Base-by-base conservation (phyloP, 2,329 filamentous ascomycete species). In the Epicoccum nigrum region DNA sequence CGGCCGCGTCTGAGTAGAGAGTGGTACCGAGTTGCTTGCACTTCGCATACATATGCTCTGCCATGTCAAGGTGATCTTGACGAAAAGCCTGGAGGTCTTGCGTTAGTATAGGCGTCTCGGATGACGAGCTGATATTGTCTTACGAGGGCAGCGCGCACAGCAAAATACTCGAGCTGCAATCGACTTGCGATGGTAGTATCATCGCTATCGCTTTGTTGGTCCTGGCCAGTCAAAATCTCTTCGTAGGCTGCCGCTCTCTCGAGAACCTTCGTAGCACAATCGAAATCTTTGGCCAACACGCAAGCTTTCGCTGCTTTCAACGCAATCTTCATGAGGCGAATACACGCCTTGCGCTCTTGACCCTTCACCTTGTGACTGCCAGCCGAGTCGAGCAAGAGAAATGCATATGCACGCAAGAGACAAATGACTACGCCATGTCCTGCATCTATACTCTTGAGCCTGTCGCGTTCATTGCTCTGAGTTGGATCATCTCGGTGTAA, bases 1-100 rank as follows among this genome's bases (percentile, higher is more conserved):
- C 87, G 2, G 81, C 77, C 1, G 79, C 79, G 2, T 71, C 55
- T 0, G 80, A 70, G 34, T 86, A 79, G 2, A 83, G 67, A 1
- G 67, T 45, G 30, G 61, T 70, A 8, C 74, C 69, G 9, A 66
- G 33, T 12, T 67, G n/a, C 54, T 74, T 61, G 38, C 84, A 73
- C 61, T 89, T 89, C 28, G 72, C 73, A 70, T 87, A 92, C 79
- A 94, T 85, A 69, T 90, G 85, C 46, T 96, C 90, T 21, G 90
- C 89, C 39, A 92, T 82, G 50, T 93, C 88, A 12, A 88, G 77
- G 32, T 87, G 83, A 32, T 83, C 79, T 65, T 92, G 86, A 61
- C 86, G 85, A 86, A 87, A 96, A 23, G 86, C 83, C 90, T 93
- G 20, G 5, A 2, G 17, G 9, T 17, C 1, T 6, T 7, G 1